Percentiles rank a stretch among this genome's conserved stretches.
Evolutionary conservation across 345 rosid genomes (phyloP).

Genomic region (Theobroma cacao): DNA sequence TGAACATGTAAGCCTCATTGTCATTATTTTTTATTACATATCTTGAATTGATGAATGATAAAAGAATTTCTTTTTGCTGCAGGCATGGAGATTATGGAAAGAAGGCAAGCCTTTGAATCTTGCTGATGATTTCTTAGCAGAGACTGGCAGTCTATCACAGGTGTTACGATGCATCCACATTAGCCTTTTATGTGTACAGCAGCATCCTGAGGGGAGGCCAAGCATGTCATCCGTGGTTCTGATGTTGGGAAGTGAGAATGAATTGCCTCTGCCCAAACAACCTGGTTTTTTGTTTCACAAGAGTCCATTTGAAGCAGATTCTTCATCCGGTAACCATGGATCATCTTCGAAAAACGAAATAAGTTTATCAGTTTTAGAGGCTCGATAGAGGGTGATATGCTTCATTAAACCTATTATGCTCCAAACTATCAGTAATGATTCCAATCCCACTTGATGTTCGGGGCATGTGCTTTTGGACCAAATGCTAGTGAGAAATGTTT

Average conservation of each 20-base stretch:
- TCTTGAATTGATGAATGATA: constrained; percentile 28
- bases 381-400: neutral
- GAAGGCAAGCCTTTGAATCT: constrained; percentile 35
- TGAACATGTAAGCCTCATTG: neutral
- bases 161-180: constrained; percentile 38
- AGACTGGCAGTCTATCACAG: constrained; percentile 17
- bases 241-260: constrained; percentile 43
- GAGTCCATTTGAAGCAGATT: neutral
- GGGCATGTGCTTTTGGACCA: too few species aligned
- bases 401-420: neutral
- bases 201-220: constrained; percentile 44
- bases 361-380: neutral
- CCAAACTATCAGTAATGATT: neutral
- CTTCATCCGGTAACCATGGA: neutral
- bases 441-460: too few species aligned
- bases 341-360: neutral
- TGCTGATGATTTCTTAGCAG: constrained; percentile 22
- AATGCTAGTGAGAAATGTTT: too few species aligned
- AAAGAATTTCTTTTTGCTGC: constrained; percentile 12
- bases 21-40: neutral
- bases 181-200: constrained; percentile 46
- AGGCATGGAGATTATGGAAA: constrained; percentile 40
- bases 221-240: constrained; percentile 40
- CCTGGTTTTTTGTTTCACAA: constrained; percentile 28
- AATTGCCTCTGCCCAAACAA: constrained; percentile 35